Conservation (phyloP, 1,284 basidiomycete species). For the Rhodotorula sp. region DNA sequence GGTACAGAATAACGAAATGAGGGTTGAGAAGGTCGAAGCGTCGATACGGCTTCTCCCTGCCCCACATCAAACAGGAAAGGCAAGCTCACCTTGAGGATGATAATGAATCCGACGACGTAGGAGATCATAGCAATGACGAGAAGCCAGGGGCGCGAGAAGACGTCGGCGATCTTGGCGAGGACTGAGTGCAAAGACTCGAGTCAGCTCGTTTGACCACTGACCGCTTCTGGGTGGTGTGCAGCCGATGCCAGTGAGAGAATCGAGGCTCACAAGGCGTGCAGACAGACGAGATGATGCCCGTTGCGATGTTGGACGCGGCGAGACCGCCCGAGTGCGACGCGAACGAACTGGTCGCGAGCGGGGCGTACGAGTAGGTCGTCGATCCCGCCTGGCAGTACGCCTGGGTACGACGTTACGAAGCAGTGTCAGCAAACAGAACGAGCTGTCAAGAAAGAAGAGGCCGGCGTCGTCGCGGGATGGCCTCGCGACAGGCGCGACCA, state of each 20-base stretch:
- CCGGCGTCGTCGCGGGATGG: no score
- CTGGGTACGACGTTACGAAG: neutral
- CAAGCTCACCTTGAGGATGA: constrained; percentile 20
- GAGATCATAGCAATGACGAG: constrained; percentile 20
- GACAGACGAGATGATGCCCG: constrained; percentile 18
- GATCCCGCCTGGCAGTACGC: constrained; percentile 5
- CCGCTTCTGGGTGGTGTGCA: neutral
- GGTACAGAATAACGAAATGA: no score
- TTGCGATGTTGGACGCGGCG: constrained; percentile 15
- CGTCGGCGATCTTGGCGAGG: constrained; percentile 15
- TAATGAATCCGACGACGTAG: constrained; percentile 34
- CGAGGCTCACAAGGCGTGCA: constrained; percentile 16
- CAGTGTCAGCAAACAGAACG: neutral
- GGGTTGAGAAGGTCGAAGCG: neutral
- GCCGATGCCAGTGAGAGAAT: neutral
- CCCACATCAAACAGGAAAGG: no score
- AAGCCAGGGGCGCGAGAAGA: constrained; percentile 31
- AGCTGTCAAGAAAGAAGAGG: no score
- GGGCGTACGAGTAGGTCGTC: constrained; percentile 10
- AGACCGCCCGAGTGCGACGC: constrained; percentile 19
- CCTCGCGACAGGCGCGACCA: no score
- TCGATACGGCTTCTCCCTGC: no score
- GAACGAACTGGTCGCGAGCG: constrained; percentile 21
- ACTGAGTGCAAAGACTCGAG: neutral
- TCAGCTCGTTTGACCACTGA: neutral